Evolutionary conservation across 164 flowering plant species (phyloP).

Genomic region (Vitis cinerea): DNA sequence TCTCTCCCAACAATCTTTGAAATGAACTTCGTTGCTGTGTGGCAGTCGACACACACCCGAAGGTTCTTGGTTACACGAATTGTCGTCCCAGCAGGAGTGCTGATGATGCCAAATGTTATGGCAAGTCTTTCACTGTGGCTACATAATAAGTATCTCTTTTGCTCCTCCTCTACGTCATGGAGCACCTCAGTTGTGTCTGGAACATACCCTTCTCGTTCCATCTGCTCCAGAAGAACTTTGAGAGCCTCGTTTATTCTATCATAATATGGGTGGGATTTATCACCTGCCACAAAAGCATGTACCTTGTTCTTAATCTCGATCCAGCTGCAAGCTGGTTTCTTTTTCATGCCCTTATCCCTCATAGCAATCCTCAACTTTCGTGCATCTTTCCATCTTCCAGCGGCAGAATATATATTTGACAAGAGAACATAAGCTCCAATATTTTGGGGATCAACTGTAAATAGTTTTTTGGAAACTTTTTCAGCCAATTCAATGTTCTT

Average conservation of each 20-base stretch:
- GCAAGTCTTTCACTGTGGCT: slow-evolving; percentile 69
- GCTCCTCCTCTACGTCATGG: slow-evolving; percentile 79
- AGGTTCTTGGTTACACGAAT: slow-evolving; percentile 69
- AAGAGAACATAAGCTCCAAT: slow-evolving; percentile 65
- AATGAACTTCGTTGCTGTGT: slow-evolving; percentile 57
- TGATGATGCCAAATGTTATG: slow-evolving; percentile 67
- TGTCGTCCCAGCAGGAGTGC: slow-evolving; percentile 61
- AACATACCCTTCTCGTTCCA: slow-evolving; percentile 76
- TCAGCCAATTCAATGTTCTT: slow-evolving; percentile 71
- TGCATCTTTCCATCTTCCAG: slow-evolving; percentile 72
- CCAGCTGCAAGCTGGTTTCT: slow-evolving; percentile 88
- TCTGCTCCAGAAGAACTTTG: slow-evolving; percentile 46
- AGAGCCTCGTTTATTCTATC: slow-evolving; percentile 49
- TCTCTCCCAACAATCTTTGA: slow-evolving; percentile 63
- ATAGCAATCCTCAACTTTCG: slow-evolving; percentile 48
- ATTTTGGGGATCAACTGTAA: slow-evolving; percentile 58
- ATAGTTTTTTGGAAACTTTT: slow-evolving; percentile 54
- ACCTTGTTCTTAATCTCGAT: slow-evolving; percentile 61
- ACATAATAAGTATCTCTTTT: slow-evolving; percentile 49
- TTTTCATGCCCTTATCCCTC: slow-evolving; percentile 60
- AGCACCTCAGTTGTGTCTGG: slow-evolving; percentile 61
- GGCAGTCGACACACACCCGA: slow-evolving; percentile 72
- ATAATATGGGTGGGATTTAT: slow-evolving; percentile 65
- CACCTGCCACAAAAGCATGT: slow-evolving; percentile 72
- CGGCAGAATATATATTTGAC: slow-evolving; percentile 67